Percentiles rank a stretch among this genome's conserved stretches.
phyloP scores from a whole-genome alignment of 208 protist genomes.

The Leishmania martiniquensis region DNA sequence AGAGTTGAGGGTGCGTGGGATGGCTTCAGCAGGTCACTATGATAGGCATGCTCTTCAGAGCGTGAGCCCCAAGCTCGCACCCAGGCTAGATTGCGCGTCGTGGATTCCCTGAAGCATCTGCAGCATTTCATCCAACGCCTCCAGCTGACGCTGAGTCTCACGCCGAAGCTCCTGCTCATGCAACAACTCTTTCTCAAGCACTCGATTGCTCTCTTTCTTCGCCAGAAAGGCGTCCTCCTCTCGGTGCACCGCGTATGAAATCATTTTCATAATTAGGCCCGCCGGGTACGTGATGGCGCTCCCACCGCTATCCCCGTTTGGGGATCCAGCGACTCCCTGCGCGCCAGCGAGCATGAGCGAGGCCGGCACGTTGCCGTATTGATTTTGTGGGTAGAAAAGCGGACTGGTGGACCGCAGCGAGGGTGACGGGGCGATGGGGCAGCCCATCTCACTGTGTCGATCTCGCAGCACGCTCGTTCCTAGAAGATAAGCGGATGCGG shows the following conservation, averaged over 20 bases:
- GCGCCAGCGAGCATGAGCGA: constrained; percentile 16
- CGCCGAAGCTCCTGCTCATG: constrained; percentile 42
- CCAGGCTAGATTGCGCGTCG: constrained; percentile 24
- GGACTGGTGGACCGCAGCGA: constrained; percentile 22
- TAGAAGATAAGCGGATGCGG: background rate
- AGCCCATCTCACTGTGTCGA: constrained; percentile 3
- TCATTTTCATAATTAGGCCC: constrained; percentile 60
- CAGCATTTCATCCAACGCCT: constrained; percentile 24
- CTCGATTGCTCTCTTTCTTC: constrained; percentile 70
- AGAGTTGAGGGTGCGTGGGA: background rate
- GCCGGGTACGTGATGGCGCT: constrained; percentile 21
- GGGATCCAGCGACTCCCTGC: constrained; percentile 10
- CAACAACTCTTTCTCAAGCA: constrained; percentile 64
- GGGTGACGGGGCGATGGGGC: constrained; percentile 11
- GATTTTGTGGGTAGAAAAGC: constrained; percentile 24
- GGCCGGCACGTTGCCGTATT: constrained; percentile 20
- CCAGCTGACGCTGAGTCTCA: constrained; percentile 33
- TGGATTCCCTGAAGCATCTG: constrained; percentile 18
- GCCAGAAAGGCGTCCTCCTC: constrained; percentile 59
- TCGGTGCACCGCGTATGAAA: constrained; percentile 50
- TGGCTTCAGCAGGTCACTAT: background rate
- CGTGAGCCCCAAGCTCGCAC: background rate
- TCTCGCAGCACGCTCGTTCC: constrained; percentile 6
- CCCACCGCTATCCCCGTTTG: constrained; percentile 12
- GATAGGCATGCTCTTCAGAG: constrained; percentile 4